Conservation (phyloP, 2,329 filamentous ascomycete species). For the Pleurostoma richardsiae region DNA sequence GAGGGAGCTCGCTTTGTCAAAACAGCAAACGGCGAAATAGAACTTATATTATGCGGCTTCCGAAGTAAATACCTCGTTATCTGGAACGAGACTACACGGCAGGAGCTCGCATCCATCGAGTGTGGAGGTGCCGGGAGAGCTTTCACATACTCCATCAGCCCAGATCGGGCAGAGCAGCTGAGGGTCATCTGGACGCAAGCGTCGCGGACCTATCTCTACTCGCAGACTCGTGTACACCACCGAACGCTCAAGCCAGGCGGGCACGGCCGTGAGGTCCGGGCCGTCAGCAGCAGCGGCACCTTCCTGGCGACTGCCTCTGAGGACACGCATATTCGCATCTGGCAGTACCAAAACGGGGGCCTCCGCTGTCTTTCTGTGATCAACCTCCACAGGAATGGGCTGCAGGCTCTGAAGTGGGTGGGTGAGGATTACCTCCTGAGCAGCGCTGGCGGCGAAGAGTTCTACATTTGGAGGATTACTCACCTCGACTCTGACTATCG, state of each 20-base stretch:
- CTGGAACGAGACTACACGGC: slow-evolving; percentile 69
- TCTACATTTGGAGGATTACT: slow-evolving; percentile 74
- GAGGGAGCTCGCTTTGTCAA: slow-evolving; percentile 61
- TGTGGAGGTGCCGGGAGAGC: slow-evolving; percentile 82
- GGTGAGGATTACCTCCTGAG: slow-evolving; percentile 71
- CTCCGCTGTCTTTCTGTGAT: slow-evolving; percentile 57
- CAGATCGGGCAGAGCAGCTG: slow-evolving; percentile 29
- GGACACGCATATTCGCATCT: slow-evolving; percentile 72
- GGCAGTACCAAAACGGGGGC: slow-evolving; percentile 33
- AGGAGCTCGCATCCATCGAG: slow-evolving; percentile 66
- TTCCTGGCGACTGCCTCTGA: slow-evolving; percentile 64
- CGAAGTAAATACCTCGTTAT: slow-evolving; percentile 73
- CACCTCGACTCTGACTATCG: slow-evolving; percentile 41
- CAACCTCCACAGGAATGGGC: slow-evolving; percentile 74
- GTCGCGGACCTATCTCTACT: slow-evolving; percentile 34
- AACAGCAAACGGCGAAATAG: slow-evolving; percentile 24
- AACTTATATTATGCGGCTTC: slow-evolving; percentile 77
- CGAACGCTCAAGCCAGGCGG: slow-evolving; percentile 60
- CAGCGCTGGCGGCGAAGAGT: slow-evolving; percentile 82
- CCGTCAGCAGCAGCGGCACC: slow-evolving; percentile 25
- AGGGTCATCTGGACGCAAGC: slow-evolving; percentile 62
- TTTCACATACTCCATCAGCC: slow-evolving; percentile 49
- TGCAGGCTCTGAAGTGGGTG: slow-evolving; percentile 78
- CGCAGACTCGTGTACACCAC: slow-evolving; percentile 27
- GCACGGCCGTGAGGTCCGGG: slow-evolving; percentile 82